Evolutionary conservation across 1,284 basidiomycete species (phyloP).

Genomic region (Cerioporus squamosus): DNA sequence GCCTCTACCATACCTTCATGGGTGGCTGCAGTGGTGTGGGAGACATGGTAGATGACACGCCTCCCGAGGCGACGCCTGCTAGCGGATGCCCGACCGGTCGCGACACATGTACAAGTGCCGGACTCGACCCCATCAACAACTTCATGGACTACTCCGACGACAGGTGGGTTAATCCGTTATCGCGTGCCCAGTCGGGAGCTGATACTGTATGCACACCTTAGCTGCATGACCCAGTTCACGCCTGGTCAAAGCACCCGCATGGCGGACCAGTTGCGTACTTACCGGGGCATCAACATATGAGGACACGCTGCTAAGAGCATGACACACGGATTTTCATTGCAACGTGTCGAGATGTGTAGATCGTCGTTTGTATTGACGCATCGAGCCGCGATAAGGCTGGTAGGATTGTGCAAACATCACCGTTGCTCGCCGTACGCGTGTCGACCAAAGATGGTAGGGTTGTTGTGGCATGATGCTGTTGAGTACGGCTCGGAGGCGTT

Average conservation of each 20-base stretch:
- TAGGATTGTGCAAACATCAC: too few relatives aligned
- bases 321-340: not conserved
- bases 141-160: constrained; percentile 33
- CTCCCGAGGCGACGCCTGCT: constrained; percentile 48
- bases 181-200: not conserved
- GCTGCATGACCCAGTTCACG: constrained; percentile 56
- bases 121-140: constrained; percentile 47
- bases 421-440: too few relatives aligned
- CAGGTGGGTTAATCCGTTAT: constrained; percentile 11
- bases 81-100: constrained; percentile 50
- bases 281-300: constrained; percentile 43
- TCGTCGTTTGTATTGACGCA: not conserved
- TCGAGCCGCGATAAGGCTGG: too few relatives aligned
- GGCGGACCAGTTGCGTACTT: constrained; percentile 47
- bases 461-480: too few relatives aligned
- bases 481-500: too few relatives aligned
- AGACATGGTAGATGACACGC: constrained; percentile 56
- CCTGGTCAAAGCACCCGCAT: constrained; percentile 47
- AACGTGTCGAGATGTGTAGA: not conserved
- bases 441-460: too few relatives aligned
- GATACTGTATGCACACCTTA: not conserved
- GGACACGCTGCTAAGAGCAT: not conserved
- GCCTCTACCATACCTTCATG: constrained; percentile 64
- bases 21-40: constrained; percentile 54
- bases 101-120: constrained; percentile 49